Conservation (phyloP, 148 eudicot genomes). For the Nepenthes gracilis region DNA sequence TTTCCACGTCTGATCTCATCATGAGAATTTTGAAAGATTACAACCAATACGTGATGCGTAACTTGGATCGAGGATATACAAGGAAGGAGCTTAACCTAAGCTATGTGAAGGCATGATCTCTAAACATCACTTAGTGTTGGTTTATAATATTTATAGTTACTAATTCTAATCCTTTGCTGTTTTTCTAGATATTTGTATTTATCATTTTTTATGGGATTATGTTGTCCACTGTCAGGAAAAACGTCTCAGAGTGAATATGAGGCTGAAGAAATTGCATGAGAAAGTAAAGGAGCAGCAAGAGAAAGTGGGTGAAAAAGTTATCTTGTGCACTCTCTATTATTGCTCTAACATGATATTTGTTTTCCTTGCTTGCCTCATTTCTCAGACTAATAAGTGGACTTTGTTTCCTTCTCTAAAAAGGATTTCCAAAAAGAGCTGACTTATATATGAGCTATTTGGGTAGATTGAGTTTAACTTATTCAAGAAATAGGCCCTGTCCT, state of each 20-base stretch:
- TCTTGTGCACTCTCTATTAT: neutral
- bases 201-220: neutral
- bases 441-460: too few relatives aligned
- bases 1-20: conserved; percentile 71
- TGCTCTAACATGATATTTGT: too few relatives aligned
- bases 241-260: conserved; percentile 58
- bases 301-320: conserved; percentile 27
- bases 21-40: conserved; percentile 78
- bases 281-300: conserved; percentile 73
- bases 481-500: too few relatives aligned
- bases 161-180: neutral
- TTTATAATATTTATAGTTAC: neutral
- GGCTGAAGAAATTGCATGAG: conserved; percentile 54
- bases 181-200: neutral
- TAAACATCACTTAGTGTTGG: neutral
- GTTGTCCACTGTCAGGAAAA: conserved; percentile 34
- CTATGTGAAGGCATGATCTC: conserved; percentile 39
- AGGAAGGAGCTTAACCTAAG: conserved; percentile 68
- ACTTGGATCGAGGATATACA: conserved; percentile 67
- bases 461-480: too few relatives aligned
- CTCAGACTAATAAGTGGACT: too few relatives aligned
- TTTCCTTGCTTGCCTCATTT: too few relatives aligned
- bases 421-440: too few relatives aligned
- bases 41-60: conserved; percentile 72
- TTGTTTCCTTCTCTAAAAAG: too few relatives aligned